Evolutionary conservation across 2,329 filamentous ascomycete genomes (phyloP), one percentile per base, ranked within the genome.

Genomic region (Purpureocillium lavendulum): DNA sequence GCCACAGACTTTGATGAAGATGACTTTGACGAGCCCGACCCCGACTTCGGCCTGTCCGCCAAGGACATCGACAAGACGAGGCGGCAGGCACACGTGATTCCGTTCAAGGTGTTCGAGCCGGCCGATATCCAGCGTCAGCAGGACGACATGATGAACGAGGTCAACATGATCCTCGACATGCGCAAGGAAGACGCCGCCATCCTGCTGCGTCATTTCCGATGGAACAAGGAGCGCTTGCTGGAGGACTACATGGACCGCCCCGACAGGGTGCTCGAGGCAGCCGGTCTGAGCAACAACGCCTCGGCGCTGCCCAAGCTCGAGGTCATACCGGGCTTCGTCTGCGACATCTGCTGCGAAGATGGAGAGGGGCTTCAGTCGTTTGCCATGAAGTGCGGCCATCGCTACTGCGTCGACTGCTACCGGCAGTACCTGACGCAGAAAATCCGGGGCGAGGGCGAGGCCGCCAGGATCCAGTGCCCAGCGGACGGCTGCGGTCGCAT

Each of bases 291-390:
- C 29, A 75, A 80, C 40, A 77, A 70, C 44, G 70, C 75, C n/a
- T 65, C 67, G 2, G 66, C 67, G 10, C 70, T 74, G 10, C 84
- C 86, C 2, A 81, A 77, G 54, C 73, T 94, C 4, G 77, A 89
- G 57, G 67, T 71, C 13, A 66, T 90, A 14, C 71, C 77, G 12
- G 87, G 81, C 8, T 98, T 98, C 59, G 71, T 77, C 52, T 98
- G 92, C 64, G 88, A 95, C 45, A 98, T 98, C 48, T 98, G 92
- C 67, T 97, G 85, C 61, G 89, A 97, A 54, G 92, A 98, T 48
- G 83, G 76, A 15, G 71, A 79, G 1, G 80, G 76, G 1, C 65
- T 96, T 15, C 61, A 86, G 58, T 88, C 86, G 2, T 97, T 96
- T 63, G 87, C 90, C 18, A 87, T 98, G 77, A 94, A 87, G 56